These are phyloP conservation scores for Solanum piurae DNA, from an alignment of 257 asterid species.

Conservation along the genomic window DNA sequence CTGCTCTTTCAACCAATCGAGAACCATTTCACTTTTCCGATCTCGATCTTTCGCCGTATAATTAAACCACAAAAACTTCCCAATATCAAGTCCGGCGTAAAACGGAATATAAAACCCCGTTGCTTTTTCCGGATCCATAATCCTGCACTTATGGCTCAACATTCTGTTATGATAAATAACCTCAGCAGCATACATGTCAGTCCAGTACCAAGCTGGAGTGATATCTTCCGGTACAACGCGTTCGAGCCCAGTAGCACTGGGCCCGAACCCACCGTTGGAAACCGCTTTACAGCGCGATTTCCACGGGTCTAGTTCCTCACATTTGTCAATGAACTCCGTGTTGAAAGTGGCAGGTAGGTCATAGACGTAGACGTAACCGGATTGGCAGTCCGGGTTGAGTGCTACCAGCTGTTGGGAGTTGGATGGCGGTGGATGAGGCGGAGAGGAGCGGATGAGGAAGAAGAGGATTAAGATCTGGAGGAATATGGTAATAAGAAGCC, in stretches of 20 bases:
- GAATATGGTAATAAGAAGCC: conserved; percentile 1
- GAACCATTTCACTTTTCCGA: conserved; percentile 23
- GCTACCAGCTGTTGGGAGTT: neutral
- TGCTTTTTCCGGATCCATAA: conserved; percentile 33
- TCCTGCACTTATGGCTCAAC: conserved; percentile 32
- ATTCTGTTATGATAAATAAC: conserved; percentile 41
- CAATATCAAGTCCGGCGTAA: conserved; percentile 59
- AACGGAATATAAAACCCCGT: conserved; percentile 56
- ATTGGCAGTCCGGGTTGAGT: conserved; percentile 17
- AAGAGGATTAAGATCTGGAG: conserved; percentile 5
- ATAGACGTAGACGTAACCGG: conserved; percentile 39
- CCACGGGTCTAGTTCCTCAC: conserved; percentile 36
- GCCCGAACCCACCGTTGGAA: conserved; percentile 42
- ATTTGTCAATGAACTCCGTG: conserved; percentile 23
- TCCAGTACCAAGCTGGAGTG: conserved; percentile 41
- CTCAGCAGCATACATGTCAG: conserved; percentile 43
- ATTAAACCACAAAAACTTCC: conserved; percentile 42
- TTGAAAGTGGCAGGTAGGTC: conserved; percentile 37
- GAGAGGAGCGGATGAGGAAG: conserved; percentile 14
- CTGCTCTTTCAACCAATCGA: conserved; percentile 32
- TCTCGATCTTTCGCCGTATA: conserved; percentile 40
- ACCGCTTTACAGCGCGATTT: conserved; percentile 34
- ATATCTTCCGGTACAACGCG: conserved; percentile 26
- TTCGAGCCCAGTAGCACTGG: conserved; percentile 38
- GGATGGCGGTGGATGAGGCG: conserved; percentile 2